These are phyloP conservation scores for Aspergillus amoenus DNA, from an alignment of 2,329 filamentous ascomycete genomes.

Conservation along the genomic window DNA sequence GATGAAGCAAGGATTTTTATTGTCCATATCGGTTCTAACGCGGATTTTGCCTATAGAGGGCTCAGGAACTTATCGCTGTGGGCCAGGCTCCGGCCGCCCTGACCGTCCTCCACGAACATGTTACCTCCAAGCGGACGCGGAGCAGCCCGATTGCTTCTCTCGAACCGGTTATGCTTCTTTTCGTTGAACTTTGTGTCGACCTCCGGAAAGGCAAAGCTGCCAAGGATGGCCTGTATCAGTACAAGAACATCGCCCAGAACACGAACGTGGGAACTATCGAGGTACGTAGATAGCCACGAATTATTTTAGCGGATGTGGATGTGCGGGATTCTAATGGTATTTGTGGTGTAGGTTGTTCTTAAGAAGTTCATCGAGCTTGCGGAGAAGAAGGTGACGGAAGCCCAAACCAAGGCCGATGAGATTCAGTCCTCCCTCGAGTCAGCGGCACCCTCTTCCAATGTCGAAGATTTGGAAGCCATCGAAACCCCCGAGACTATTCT, in stretches of 20 bases:
- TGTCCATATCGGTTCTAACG: conserved; percentile 4
- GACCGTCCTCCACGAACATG: conserved; percentile 96
- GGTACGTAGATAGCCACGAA: conserved; percentile 48
- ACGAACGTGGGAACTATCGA: conserved; percentile 98
- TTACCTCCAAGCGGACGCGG: conserved; percentile 95
- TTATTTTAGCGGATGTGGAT: background rate
- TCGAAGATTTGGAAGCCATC: conserved; percentile 94
- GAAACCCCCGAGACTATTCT: conserved; percentile 98
- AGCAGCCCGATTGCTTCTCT: conserved; percentile 95
- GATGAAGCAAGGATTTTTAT: background rate
- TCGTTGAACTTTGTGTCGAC: conserved; percentile 95
- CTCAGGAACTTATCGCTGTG: conserved; percentile 97
- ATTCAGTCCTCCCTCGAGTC: conserved; percentile 85
- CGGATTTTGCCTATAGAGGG: conserved; percentile 58
- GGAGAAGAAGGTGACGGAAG: conserved; percentile 91
- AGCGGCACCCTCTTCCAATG: conserved; percentile 66
- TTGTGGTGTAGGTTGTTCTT: conserved; percentile 68
- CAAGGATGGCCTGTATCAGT: conserved; percentile 98
- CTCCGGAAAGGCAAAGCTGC: conserved; percentile 97
- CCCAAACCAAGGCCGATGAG: conserved; percentile 93
- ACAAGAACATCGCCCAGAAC: conserved; percentile 99
- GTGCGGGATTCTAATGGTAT: conserved; percentile 9
- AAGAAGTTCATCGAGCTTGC: conserved; percentile 98
- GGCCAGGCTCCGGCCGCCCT: conserved; percentile 89
- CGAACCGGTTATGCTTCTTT: conserved; percentile 97